Evolutionary conservation across 2,329 filamentous ascomycete species (phyloP).

Genomic region (Ceratocystis huliohia): DNA sequence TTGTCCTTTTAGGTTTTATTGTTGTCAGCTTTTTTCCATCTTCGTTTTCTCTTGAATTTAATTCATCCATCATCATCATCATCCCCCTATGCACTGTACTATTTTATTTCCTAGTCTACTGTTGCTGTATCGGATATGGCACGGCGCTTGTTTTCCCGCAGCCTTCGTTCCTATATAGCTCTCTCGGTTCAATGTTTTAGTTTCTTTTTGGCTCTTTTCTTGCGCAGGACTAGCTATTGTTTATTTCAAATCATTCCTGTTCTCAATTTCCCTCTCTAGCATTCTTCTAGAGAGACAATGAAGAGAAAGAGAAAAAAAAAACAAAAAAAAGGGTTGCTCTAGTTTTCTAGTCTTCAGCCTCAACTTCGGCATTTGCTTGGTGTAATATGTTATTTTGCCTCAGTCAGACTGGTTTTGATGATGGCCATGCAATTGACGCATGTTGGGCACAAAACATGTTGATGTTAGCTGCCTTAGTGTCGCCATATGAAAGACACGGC

Average conservation of each 20-base stretch:
- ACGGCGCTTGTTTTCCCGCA: not conserved
- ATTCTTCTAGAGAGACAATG: too few relatives aligned
- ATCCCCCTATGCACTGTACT: conserved; percentile 6
- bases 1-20: conserved; percentile 20
- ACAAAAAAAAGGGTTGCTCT: too few relatives aligned
- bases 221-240: not conserved
- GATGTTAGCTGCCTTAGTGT: too few relatives aligned
- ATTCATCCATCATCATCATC: not conserved
- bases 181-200: not conserved
- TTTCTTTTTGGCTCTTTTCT: not conserved
- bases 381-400: not conserved
- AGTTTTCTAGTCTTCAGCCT: too few relatives aligned
- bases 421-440: too few relatives aligned
- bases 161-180: not conserved
- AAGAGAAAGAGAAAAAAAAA: too few relatives aligned
- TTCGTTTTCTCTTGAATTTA: conserved; percentile 1
- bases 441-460: too few relatives aligned
- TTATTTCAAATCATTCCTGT: too few relatives aligned
- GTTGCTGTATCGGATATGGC: not conserved
- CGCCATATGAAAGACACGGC: too few relatives aligned
- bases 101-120: not conserved
- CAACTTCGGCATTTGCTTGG: not conserved
- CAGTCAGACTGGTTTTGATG: not conserved
- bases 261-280: too few relatives aligned
- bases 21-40: conserved; percentile 18